Evolutionary conservation across 176 grass and related monocot genomes (phyloP).

Genomic region (Calamus simplicifolius): DNA sequence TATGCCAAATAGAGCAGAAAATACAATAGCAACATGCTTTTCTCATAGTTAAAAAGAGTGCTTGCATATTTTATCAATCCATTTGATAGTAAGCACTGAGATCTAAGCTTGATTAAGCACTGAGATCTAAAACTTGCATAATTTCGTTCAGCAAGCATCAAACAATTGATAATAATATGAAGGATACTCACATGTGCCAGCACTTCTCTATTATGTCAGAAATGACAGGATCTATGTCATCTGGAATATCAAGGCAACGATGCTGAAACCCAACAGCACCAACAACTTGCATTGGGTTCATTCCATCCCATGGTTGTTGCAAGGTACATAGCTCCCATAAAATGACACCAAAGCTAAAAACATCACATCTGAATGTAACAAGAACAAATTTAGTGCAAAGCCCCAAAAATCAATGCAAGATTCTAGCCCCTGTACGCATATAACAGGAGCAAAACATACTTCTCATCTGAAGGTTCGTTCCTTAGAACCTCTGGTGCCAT

Average conservation of each 20-base stretch:
- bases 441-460: slow-evolving; percentile 45
- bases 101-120: too few relatives aligned
- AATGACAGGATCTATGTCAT: slow-evolving; percentile 66
- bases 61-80: too few relatives aligned
- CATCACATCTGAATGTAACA: slow-evolving; percentile 68
- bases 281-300: slow-evolving; percentile 99
- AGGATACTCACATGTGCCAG: slow-evolving; percentile 85
- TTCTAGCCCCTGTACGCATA: neutral
- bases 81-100: too few relatives aligned
- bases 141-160: neutral
- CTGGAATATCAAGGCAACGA: slow-evolving; percentile 85
- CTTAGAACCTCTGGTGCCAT: slow-evolving; percentile 98
- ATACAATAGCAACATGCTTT: too few relatives aligned
- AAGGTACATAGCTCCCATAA: slow-evolving; percentile 95
- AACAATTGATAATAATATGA: slow-evolving; percentile 21
- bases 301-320: slow-evolving; percentile 95
- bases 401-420: too few relatives aligned
- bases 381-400: neutral
- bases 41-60: too few relatives aligned
- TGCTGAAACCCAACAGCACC: slow-evolving; percentile 96
- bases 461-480: slow-evolving; percentile 93
- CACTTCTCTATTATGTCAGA: slow-evolving; percentile 67
- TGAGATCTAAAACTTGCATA: too few relatives aligned
- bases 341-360: slow-evolving; percentile 96
- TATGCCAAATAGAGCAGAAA: too few relatives aligned